phyloP scores from a whole-genome alignment of 2,329 filamentous ascomycete genomes.

The Ophiostoma sp. region DNA sequence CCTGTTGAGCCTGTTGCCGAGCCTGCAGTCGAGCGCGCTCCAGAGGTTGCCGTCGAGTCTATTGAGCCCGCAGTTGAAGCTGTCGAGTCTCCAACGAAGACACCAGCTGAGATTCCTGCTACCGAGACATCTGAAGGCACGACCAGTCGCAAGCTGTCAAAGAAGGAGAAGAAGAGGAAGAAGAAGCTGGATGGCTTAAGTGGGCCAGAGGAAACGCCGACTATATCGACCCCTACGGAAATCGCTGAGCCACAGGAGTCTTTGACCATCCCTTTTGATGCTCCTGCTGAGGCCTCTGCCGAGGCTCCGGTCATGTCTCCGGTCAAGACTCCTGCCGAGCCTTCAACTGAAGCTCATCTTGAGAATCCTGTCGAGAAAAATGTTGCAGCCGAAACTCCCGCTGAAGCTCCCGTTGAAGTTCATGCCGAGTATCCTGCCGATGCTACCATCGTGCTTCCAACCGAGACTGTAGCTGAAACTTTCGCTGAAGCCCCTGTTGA shows the following conservation, averaged over 20 bases:
- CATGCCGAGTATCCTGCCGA: too few species aligned
- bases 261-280: too few species aligned
- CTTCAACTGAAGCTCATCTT: background rate
- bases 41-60: background rate
- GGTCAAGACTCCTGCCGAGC: background rate
- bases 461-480: background rate
- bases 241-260: background rate
- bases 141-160: conserved; percentile 16
- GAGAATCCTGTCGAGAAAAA: background rate
- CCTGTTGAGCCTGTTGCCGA: background rate
- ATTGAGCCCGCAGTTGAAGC: background rate
- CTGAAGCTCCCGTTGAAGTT: background rate
- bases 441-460: background rate
- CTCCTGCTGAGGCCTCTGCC: too few species aligned
- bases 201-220: background rate
- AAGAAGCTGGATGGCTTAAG: conserved; percentile 9
- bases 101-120: background rate
- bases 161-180: conserved; percentile 20
- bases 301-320: too few species aligned
- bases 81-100: background rate
- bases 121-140: background rate
- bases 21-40: background rate
- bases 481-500: background rate
- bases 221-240: background rate
- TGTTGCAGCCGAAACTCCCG: conserved; percentile 1